Conservation (phyloP, 352 stramenopile species). For the Phytophthora citrophthora region DNA sequence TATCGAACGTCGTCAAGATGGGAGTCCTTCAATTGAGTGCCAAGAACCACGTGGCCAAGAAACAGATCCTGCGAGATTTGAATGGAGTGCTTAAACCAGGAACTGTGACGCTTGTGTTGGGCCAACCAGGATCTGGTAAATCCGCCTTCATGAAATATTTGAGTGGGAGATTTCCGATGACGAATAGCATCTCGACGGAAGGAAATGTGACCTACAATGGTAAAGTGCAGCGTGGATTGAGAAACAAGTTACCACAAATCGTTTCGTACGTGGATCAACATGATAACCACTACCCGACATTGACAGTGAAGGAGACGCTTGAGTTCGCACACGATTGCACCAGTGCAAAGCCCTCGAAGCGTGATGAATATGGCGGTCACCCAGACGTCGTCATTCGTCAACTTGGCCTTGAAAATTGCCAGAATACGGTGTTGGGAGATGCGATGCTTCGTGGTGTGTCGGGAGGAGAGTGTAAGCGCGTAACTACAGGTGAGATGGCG, state of each 20-base stretch:
- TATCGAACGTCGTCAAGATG: constrained; percentile 20
- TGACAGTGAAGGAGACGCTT: constrained; percentile 61
- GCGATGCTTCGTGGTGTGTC: constrained; percentile 58
- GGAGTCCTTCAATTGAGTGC: not conserved
- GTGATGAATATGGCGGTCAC: not conserved
- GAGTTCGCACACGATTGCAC: constrained; percentile 34
- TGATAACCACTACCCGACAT: constrained; percentile 88
- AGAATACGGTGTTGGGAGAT: constrained; percentile 73
- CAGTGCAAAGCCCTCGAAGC: not conserved
- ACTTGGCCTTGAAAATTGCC: constrained; percentile 51
- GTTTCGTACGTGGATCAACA: constrained; percentile 54
- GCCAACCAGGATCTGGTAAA: constrained; percentile 34
- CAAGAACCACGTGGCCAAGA: constrained; percentile 3
- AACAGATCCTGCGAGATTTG: constrained; percentile 23
- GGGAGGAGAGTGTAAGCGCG: constrained; percentile 60
- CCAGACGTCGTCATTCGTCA: constrained; percentile 39
- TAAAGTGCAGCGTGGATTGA: not conserved
- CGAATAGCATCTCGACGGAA: constrained; percentile 34
- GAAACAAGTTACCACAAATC: constrained; percentile 40
- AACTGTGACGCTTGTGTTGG: constrained; percentile 43
- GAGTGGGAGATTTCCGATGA: constrained; percentile 46
- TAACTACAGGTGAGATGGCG: constrained; percentile 85
- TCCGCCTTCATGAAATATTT: constrained; percentile 44
- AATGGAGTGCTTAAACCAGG: constrained; percentile 32
- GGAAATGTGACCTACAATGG: constrained; percentile 35